Conservation (phyloP, 2,329 filamentous ascomycete genomes). For the Magnaporthiopsis poae region DNA sequence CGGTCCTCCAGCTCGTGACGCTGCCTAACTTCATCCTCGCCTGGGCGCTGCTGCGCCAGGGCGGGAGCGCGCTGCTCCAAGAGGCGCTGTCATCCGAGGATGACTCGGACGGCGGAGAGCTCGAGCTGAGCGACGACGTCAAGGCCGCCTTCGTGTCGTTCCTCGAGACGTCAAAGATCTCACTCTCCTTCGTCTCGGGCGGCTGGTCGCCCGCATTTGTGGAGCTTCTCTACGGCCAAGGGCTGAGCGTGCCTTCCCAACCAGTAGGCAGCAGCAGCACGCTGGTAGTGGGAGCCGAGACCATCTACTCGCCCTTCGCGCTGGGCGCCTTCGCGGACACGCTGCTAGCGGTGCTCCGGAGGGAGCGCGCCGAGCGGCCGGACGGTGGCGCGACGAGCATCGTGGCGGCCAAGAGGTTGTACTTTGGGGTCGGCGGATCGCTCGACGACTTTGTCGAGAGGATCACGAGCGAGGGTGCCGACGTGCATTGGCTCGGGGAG, state of each 20-base stretch:
- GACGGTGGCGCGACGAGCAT: constrained; percentile 47
- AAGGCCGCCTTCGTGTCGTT: constrained; percentile 47
- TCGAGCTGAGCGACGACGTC: constrained; percentile 53
- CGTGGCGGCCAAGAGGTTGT: constrained; percentile 67
- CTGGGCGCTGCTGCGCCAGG: constrained; percentile 46
- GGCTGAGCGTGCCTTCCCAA: constrained; percentile 11
- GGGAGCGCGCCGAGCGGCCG: constrained; percentile 27
- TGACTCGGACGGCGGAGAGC: constrained; percentile 28
- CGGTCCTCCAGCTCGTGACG: constrained; percentile 68
- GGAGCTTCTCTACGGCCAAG: constrained; percentile 38
- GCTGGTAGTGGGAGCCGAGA: constrained; percentile 65
- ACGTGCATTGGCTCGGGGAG: constrained; percentile 43
- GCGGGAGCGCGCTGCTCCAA: constrained; percentile 27
- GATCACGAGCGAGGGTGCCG: constrained; percentile 37
- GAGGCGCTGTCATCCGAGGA: constrained; percentile 37
- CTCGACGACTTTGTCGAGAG: constrained; percentile 61
- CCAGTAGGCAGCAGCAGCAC: constrained; percentile 19
- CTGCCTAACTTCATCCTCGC: constrained; percentile 67
- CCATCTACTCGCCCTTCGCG: constrained; percentile 70
- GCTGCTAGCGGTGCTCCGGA: constrained; percentile 47
- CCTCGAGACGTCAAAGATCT: constrained; percentile 41
- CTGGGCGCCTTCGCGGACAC: constrained; percentile 59
- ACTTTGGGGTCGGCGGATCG: constrained; percentile 77
- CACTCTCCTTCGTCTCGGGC: constrained; percentile 60
- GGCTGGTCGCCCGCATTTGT: constrained; percentile 62